phyloP scores from a whole-genome alignment of 2,329 filamentous ascomycete genomes.

The Aciculosporium take region DNA sequence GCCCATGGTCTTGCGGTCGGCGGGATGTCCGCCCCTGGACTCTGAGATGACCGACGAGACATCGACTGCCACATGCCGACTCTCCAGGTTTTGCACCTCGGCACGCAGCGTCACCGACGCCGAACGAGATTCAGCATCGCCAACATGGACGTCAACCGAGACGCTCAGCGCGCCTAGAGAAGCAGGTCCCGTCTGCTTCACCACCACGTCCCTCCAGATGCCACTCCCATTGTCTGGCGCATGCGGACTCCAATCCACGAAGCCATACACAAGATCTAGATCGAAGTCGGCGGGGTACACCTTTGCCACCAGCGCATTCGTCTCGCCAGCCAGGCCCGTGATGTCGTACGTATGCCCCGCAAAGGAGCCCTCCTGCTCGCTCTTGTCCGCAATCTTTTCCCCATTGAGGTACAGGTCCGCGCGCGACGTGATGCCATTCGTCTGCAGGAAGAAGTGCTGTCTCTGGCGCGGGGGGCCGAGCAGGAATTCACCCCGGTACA shows the following conservation, averaged over 20 bases:
- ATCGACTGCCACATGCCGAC: constrained; percentile 22
- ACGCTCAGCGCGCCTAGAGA: constrained; percentile 30
- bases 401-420: constrained; percentile 49
- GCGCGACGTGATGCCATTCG: constrained; percentile 44
- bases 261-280: constrained; percentile 39
- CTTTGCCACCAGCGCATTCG: constrained; percentile 38
- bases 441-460: constrained; percentile 37
- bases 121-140: constrained; percentile 9
- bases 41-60: constrained; percentile 21
- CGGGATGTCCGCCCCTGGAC: constrained; percentile 12
- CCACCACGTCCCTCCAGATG: constrained; percentile 43
- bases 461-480: constrained; percentile 18
- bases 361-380: constrained; percentile 40
- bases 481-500: constrained; percentile 41
- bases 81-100: constrained; percentile 26
- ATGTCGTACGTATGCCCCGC: constrained; percentile 41
- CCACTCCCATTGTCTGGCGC: constrained; percentile 49
- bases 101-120: constrained; percentile 25
- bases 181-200: constrained; percentile 40
- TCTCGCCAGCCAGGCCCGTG: constrained; percentile 24
- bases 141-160: constrained; percentile 23
- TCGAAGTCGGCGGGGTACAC: constrained; percentile 45
- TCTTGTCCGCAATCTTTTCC: constrained; percentile 30
- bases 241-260: constrained; percentile 17
- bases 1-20: constrained; percentile 16